Percentiles rank a stretch among this genome's conserved stretches.
phyloP scores from a whole-genome alignment of 495 filamentous ascomycete genomes.

The Evansstolkia leycettana region DNA sequence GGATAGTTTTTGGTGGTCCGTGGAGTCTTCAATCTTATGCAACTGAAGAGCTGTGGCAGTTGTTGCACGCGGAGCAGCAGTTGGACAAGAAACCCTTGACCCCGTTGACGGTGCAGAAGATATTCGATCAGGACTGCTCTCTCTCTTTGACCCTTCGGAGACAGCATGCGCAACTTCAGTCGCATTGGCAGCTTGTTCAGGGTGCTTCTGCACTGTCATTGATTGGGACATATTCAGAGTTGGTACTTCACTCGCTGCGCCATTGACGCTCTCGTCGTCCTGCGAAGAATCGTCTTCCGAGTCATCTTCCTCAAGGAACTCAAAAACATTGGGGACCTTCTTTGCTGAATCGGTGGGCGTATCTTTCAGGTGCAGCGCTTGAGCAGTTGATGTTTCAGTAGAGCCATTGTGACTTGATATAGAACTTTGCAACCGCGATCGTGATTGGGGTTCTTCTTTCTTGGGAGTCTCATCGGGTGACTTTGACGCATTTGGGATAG shows the following conservation, averaged over 20 bases:
- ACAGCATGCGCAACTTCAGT: too few species aligned
- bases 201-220: conserved; percentile 9
- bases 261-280: conserved; percentile 11
- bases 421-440: neutral
- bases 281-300: conserved; percentile 11
- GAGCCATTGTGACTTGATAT: too few species aligned
- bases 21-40: too few species aligned
- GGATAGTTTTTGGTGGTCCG: conserved; percentile 10
- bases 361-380: neutral
- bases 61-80: too few species aligned
- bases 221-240: conserved; percentile 4
- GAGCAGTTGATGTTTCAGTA: neutral
- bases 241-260: conserved; percentile 1
- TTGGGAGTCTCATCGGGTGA: conserved; percentile 12
- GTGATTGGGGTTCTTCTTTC: conserved; percentile 3
- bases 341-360: conserved; percentile 11
- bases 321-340: conserved; percentile 28
- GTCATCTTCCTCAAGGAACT: conserved; percentile 24
- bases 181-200: neutral
- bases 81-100: conserved; percentile 11
- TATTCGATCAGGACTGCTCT: conserved; percentile 8
- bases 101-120: conserved; percentile 15
- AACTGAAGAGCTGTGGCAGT: conserved; percentile 13
- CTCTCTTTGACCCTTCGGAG: too few species aligned
- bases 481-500: conserved; percentile 8